These are phyloP conservation scores for Saccharomyces mikatae DNA, from an alignment of 805 yeast genomes.

Conservation along the genomic window DNA sequence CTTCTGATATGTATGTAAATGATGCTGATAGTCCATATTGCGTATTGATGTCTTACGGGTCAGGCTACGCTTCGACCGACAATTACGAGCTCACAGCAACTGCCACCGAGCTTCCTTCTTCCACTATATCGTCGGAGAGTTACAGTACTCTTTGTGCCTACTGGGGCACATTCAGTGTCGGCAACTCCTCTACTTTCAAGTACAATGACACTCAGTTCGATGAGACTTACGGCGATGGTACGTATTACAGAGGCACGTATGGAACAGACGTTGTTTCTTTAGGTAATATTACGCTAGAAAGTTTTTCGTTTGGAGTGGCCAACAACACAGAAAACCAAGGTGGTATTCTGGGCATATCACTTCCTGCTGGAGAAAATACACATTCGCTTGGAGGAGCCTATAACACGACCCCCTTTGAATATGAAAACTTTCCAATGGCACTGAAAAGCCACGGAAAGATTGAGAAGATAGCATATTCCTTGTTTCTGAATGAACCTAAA, in stretches of 20 bases:
- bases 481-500: constrained; percentile 34
- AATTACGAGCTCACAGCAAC: constrained; percentile 4
- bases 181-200: constrained; percentile 11
- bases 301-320: constrained; percentile 66
- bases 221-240: constrained; percentile 45
- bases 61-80: neutral
- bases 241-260: constrained; percentile 36
- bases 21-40: no score
- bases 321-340: constrained; percentile 47
- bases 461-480: constrained; percentile 36
- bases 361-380: constrained; percentile 49
- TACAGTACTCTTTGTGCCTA: constrained; percentile 17
- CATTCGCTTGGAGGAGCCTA: constrained; percentile 17
- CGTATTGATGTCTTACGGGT: no score
- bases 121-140: constrained; percentile 4
- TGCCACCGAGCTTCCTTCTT: neutral
- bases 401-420: constrained; percentile 8
- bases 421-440: constrained; percentile 24
- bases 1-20: constrained; percentile 9
- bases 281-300: constrained; percentile 41
- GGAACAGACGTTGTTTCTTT: constrained; percentile 48
- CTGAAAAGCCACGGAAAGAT: constrained; percentile 37
- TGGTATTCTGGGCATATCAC: constrained; percentile 66
- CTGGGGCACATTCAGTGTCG: constrained; percentile 12
- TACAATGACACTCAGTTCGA: constrained; percentile 29